Evolutionary conservation across 2,329 filamentous ascomycete species (phyloP), one percentile per base, ranked within the genome.

Genomic region (Hypoxylon sp.): DNA sequence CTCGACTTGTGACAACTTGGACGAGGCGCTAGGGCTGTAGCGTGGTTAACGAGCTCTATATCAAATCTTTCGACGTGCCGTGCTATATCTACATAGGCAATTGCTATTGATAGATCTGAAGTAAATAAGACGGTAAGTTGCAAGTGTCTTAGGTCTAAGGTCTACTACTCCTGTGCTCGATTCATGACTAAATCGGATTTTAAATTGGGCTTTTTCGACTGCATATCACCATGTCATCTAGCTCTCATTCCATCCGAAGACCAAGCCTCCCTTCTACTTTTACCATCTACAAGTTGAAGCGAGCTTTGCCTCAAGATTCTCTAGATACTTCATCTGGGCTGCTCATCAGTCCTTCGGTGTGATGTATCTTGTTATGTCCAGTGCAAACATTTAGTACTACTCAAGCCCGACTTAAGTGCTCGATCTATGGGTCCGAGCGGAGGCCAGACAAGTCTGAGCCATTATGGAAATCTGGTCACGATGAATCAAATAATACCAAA

Each of bases 221-320:
- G 22, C n/a, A 48, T 26, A 55, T 19, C 26, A 47, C 67, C 41
- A 69, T 77, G 76, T 78, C 72, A 79, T 76, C 71, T 77, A 73
- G 77, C 77, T 80, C 78, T 79, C 78, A 79, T 79, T 79, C 76
- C 72, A 73, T 79, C 76, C 77, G 76, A 72, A 79, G 70, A 80
- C 67, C 43, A 71, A 75, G 4, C 22, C 30, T 39, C 26, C 22
- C 49, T 48, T 44, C 37, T 44, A 6, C 32, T 62, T 48, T 43
- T 44, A 22, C 13, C 22, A 26, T 37, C 34, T 41, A 53, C 44
- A 48, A 52, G 49, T 20, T n/a, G 32, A 39, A 24, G 24, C 10
- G 37, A 37, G 46, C 46, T 20, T 53, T 47, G 56, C 61, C 47
- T 43, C 56, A 22, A 59, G 39, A 64, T 58, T 59, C 44, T 64